Conservation (phyloP, 805 yeast genomes). For the Pichia nanzhaoensis region DNA sequence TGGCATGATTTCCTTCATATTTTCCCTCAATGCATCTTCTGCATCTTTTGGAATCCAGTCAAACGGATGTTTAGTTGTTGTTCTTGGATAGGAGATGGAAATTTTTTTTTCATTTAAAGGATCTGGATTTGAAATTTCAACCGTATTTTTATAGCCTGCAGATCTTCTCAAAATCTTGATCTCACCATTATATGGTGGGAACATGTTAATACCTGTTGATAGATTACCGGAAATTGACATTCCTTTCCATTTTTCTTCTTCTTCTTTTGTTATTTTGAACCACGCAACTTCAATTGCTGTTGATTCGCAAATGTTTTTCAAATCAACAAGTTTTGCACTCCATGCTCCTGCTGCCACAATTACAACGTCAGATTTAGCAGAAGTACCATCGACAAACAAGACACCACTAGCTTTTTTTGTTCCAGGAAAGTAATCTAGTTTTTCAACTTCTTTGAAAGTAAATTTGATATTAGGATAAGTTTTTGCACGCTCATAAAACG, state of each 20-base stretch:
- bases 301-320: constrained; percentile 15
- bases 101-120: constrained; percentile 10
- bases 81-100: constrained; percentile 21
- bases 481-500: constrained; percentile 22
- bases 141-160: constrained; percentile 23
- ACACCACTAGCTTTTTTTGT: constrained; percentile 17
- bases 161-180: constrained; percentile 23
- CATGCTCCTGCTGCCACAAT: constrained; percentile 26
- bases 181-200: constrained; percentile 26
- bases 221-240: constrained; percentile 26
- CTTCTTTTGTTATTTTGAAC: constrained; percentile 20
- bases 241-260: constrained; percentile 19
- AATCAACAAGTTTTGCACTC: constrained; percentile 22
- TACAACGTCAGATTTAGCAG: constrained; percentile 14
- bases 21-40: constrained; percentile 17
- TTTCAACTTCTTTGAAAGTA: constrained; percentile 18
- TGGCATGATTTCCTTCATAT: constrained; percentile 22
- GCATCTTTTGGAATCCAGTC: constrained; percentile 27
- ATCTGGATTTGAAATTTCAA: constrained; percentile 15
- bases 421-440: constrained; percentile 11
- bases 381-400: constrained; percentile 12
- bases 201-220: constrained; percentile 25
- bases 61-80: constrained; percentile 15
- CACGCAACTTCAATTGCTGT: constrained; percentile 25
- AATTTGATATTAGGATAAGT: constrained; percentile 13